Base-by-base conservation (phyloP, 2,329 filamentous ascomycete genomes). In the Dothideomycetidae sp. region DNA sequence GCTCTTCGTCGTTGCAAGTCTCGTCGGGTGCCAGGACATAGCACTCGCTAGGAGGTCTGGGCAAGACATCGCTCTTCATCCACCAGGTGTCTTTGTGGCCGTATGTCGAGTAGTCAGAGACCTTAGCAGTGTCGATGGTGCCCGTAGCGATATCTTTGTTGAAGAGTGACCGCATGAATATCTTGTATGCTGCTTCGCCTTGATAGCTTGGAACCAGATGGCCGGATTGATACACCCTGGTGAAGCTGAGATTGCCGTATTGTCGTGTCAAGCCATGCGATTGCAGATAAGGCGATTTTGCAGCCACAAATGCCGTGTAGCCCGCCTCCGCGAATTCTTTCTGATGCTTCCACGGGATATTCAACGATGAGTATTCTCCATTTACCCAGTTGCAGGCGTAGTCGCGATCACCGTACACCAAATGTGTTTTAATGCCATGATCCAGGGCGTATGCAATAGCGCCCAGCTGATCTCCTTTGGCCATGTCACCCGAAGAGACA, bases 341-440 rank as follows among this genome's bases (percentile, higher is more conserved):
- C 29, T 60, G 53, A 16, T 56, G 50, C 4, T 56, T 51, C 49
- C 68, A 67, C 5, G 65, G 56, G 26, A 73, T 58, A 1, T 59
- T 59, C 3, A 72, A 54, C 37, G 64, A 67, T 5, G 65, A 62
- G 4, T 57, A 51, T 47, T 75, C 69, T 31, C 68, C 71, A 5
- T 70, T 70, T 14, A 70, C 56, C 71, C 70, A 75, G 43, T 70
- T 69, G 50, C 67, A 70, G 35, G 68, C 64, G 45, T 66, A 67
- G 46, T 73, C 70, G 19, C 68, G 64, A 45, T 77, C 73, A 5
- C 73, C 73, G 52, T 88, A 82, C 39, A 85, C 68, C 42, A 90
- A 59, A 4, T 77, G 75, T 15, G 90, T 70, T 13, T 73, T 60
- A 33, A 68, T 52, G 23, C 61, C 60, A 3, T 57, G 50, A 18